Base-by-base conservation (phyloP, 768 basidiomycete genomes). In the Tulasnella sp. region DNA sequence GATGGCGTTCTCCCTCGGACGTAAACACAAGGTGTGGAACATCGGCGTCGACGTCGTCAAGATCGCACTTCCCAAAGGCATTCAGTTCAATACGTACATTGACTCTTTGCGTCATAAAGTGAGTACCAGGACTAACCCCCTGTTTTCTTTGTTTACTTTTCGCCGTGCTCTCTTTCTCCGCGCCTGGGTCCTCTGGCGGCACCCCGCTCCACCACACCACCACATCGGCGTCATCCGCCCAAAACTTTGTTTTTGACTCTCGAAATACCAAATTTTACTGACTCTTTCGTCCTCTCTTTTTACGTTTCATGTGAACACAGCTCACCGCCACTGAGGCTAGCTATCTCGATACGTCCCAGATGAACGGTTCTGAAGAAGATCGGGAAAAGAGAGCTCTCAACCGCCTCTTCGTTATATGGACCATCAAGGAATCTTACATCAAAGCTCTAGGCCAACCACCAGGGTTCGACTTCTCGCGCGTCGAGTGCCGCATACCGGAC, bases 1-100 rank as follows among this genome's bases (percentile, higher is more conserved):
- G 1, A 83, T 84, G 79, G 84, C 84, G 12, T 84, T 82, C 79
- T 80, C 84, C 6, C 94, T 95, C 83, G 94, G 94, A 3, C 88
- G 89, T 14, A 91, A 91, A 78, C 89, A 90, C 72, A 91, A 93
- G 80, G 94, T 96, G 74, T 88, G 93, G 83, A 94, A 94, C 85
- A 92, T 96, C 83, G 94, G 94, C 1, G 87, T 95, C n/a, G 94
- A 93, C 5, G 89, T 94, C 84, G 92, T 93, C 83, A 91, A 91
- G 76, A 87, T 93, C 75, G 88, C 86, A 50, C 90, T 93, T 81
- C 92, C 93, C 0, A 87, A 89, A 22, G 91, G 90, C 7, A 90
- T 89, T 6, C 85, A 90, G 9, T 89, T 93, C 2, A 83, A 88
- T 1, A 89, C 89, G n/a, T 96, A 93, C 83, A 89, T 91, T 20